Base-by-base conservation (phyloP, 2,329 filamentous ascomycete species). In the Neonectria faginata region DNA sequence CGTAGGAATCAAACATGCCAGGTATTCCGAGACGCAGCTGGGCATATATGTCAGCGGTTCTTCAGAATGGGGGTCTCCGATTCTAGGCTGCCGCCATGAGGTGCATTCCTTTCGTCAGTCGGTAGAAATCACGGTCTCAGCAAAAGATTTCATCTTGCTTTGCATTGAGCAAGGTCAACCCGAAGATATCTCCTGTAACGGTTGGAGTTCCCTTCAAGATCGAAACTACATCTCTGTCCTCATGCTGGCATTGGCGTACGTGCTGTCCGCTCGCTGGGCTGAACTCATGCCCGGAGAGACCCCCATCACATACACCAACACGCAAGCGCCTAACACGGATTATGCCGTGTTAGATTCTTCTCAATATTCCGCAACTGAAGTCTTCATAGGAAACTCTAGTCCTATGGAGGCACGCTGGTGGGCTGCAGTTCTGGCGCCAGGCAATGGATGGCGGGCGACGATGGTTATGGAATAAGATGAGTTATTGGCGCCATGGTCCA, bases 341-440 rank as follows among this genome's bases (percentile, higher is more conserved):
- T 20, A 22, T 8, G 18, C 18, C 44, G 11, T 9, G n/a, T 18
- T 8, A 59, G 11, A 44, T 25, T 16, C 29, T 18, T 5, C 10
- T 55, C 14, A n/a, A 14, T 5, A 29, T 14, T 31, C 41, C 3
- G 10, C 12, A n/a, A 11, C 18, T 8, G 25, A 54, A 29, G 16
- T 63, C 5, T 45, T 14, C 22, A 14, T 63, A 16, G 60, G 60
- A 11, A n/a, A 16, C 5, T n/a, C 25, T 6, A 53, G 45, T 27
- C 31, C 54, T 3, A 14, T 39, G 11, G 60, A 63, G 31, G 42
- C 33, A 27, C 60, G 54, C 18, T 63, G 60, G 60, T 63, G 60
- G 60, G 31, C 54, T 44, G 60, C 60, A 27, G 41, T 63, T 29
- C 41, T 55, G 22, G 60, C 55, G 11, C 55, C 48, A 2, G 42